phyloP scores from a whole-genome alignment of 2,329 filamentous ascomycete genomes.

The Fusarium agapanthi region DNA sequence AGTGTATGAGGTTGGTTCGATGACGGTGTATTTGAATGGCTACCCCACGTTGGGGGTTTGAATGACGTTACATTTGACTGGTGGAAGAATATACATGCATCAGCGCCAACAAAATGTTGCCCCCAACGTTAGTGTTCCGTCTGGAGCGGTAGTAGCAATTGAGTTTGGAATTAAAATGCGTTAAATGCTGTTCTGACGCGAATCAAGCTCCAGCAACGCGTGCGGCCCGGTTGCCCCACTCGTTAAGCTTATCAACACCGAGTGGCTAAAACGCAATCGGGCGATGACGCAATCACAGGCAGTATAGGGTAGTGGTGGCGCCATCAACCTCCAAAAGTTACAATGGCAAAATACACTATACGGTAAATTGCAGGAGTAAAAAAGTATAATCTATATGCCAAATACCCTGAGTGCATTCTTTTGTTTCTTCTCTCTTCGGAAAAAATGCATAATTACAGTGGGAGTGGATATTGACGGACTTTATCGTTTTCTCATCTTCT shows the following conservation, averaged over 20 bases:
- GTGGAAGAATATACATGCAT: slow-evolving; percentile 17
- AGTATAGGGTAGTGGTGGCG: neutral
- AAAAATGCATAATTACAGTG: fast-evolving
- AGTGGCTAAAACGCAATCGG: neutral
- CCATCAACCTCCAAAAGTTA: neutral
- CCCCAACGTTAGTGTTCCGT: slow-evolving; percentile 2
- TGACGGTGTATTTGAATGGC: slow-evolving; percentile 28
- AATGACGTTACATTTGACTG: slow-evolving; percentile 23
- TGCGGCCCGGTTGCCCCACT: neutral
- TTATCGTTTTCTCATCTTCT: neutral
- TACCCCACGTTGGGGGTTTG: slow-evolving; percentile 33
- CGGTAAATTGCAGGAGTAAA: neutral
- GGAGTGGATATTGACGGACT: neutral
- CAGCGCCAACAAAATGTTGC: neutral
- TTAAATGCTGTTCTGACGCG: neutral
- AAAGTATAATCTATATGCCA: fast-evolving
- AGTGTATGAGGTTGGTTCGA: slow-evolving; percentile 8
- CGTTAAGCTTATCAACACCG: neutral
- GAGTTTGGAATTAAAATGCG: neutral
- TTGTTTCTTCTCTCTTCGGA: fast-evolving
- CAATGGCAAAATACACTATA: fast-evolving
- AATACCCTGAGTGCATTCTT: fast-evolving
- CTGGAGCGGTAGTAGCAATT: no score
- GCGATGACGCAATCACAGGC: fast-evolving
- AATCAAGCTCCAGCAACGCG: neutral